phyloP scores from a whole-genome alignment of 2,329 filamentous ascomycete genomes.

The Penicillium thymicola region DNA sequence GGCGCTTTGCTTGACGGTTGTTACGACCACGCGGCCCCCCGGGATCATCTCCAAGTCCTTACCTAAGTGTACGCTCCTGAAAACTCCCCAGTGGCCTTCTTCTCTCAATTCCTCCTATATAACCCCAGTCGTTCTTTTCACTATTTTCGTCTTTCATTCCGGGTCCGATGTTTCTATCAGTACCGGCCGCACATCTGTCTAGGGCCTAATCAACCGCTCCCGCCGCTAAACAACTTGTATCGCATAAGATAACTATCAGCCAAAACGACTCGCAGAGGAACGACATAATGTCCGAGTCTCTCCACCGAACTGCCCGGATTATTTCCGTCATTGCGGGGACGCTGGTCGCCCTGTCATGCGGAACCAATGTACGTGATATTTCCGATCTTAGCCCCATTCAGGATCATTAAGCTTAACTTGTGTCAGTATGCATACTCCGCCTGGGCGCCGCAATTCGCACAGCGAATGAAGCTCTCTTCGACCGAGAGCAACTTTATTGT shows the following conservation, averaged over 20 bases:
- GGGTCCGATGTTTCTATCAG: constrained; percentile 2
- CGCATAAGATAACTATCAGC: background rate
- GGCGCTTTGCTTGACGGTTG: background rate
- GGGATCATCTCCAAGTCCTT: constrained; percentile 3
- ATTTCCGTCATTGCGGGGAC: constrained; percentile 84
- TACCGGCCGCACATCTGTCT: constrained; percentile 2
- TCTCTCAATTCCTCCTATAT: background rate
- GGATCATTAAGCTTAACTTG: constrained; percentile 18
- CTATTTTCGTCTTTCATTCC: background rate
- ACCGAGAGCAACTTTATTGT: constrained; percentile 91
- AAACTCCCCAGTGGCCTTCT: background rate
- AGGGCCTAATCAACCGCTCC: constrained; percentile 4
- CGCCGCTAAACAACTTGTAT: background rate
- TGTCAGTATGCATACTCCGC: constrained; percentile 92
- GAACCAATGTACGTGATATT: constrained; percentile 68
- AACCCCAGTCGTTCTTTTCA: constrained; percentile 3
- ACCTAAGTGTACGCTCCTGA: constrained; percentile 6
- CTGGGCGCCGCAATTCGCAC: constrained; percentile 94
- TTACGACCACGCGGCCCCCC: constrained; percentile 5
- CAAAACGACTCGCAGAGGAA: background rate
- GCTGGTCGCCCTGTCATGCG: constrained; percentile 79
- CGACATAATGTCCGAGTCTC: constrained; percentile 28
- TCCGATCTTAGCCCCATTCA: background rate
- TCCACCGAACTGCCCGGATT: constrained; percentile 57
- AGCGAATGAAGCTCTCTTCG: constrained; percentile 80